phyloP scores from a whole-genome alignment of 129 eudicot species.

The Mikania micrantha region DNA sequence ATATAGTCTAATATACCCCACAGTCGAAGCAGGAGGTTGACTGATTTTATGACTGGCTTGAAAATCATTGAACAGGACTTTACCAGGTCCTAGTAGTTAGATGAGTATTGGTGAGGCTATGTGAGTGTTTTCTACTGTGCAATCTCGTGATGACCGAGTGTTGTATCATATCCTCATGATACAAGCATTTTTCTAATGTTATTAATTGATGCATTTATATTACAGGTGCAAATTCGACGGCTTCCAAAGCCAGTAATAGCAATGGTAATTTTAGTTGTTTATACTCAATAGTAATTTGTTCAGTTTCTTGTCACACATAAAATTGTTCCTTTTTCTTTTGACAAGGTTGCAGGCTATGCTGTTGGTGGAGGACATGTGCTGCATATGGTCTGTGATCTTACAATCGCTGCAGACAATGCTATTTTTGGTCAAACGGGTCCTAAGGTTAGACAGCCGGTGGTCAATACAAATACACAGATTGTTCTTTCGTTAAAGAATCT shows the following conservation, averaged over 20 bases:
- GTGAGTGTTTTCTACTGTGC: no score
- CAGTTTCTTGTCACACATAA: neutral
- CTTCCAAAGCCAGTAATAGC: slow-evolving; percentile 98
- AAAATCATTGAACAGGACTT: no score
- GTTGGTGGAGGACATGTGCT: slow-evolving; percentile 96
- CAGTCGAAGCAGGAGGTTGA: no score
- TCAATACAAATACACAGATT: neutral
- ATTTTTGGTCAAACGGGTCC: slow-evolving; percentile 98
- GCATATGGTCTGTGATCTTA: slow-evolving; percentile 97
- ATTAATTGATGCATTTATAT: neutral
- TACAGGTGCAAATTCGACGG: slow-evolving; percentile 86
- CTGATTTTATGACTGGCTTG: no score
- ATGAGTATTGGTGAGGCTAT: no score
- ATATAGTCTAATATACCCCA: no score
- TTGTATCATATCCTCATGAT: neutral
- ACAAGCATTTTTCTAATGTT: neutral
- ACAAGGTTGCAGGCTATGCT: slow-evolving; percentile 98
- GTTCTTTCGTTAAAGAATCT: neutral
- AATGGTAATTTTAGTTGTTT: slow-evolving; percentile 50
- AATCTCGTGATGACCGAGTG: neutral
- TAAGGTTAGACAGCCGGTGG: slow-evolving; percentile 44
- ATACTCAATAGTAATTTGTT: neutral
- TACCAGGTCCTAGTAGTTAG: no score
- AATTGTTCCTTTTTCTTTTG: slow-evolving; percentile 6
- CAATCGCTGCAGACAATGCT: slow-evolving; percentile 97